Evolutionary conservation across 1,139 yeast genomes (phyloP), one percentile per base, ranked within the genome.

Genomic region (Hansenula sp.): DNA sequence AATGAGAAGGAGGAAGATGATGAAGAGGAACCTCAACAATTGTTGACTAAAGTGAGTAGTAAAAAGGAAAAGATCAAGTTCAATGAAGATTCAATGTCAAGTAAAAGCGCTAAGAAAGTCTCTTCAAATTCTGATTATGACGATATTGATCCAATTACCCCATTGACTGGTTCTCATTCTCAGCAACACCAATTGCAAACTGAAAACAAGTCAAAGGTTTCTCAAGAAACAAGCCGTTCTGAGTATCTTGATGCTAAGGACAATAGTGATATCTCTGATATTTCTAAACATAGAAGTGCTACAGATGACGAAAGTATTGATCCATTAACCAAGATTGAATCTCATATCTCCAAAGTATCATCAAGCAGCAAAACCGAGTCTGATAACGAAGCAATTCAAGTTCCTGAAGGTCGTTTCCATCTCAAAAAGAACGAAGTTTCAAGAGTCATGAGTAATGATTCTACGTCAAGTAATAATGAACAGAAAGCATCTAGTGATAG

Each of bases 391-490:
- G 40, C 34, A 4, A 36, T 54, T 27, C 51, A 47, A 35, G 58
- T 57, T 10, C 57, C 60, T 7, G 60, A 57, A 40, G 59, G 58
- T 18, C 42, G 48, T 21, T 57, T 57, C 42, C 43, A 35, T 18
- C 18, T 54, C 9, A 18, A 49, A 2, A 51, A 52, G 33, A 44
- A 44, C 5, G 29, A 42, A 15, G 11, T 44, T 6, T 21, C 30
- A 1, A 47, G 37, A 30, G 37, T 27, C 5, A 35, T 32, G 15
- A 19, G 47, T 1, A 31, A 34, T 17, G 46, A 42, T 8, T 45
- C 52, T 8, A 41, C 47, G 9, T 50, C 58, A 2, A 47, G 48
- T 16, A 27, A 42, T 4, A 45, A 51, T 17, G 48, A 42, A n/a
- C 44, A 41, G 11, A 37, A 49, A 35, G 42, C 47, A 24, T 46